Conservation (phyloP, 139 green algal genomes). For the Pycnococcus provasolii region DNA sequence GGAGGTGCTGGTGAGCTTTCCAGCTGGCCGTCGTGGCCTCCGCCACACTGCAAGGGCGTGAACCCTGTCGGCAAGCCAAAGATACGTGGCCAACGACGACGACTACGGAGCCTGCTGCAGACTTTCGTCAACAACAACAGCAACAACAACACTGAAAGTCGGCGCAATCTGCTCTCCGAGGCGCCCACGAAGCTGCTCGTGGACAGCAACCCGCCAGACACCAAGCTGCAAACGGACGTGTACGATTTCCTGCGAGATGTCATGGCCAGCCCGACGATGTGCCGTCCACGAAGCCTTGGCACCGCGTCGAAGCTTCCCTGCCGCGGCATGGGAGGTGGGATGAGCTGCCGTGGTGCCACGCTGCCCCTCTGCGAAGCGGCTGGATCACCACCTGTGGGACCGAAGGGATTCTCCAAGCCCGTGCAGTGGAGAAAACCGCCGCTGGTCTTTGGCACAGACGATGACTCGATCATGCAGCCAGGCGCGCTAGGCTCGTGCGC, state of each 20-base stretch:
- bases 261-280: not conserved
- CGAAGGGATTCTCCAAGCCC: no score
- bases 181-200: slow-evolving; percentile 15
- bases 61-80: no score
- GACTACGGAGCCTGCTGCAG: no score
- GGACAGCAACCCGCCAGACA: not conserved
- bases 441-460: no score
- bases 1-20: no score
- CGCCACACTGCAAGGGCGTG: no score
- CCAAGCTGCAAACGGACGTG: slow-evolving; percentile 2
- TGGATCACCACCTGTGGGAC: no score
- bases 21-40: no score
- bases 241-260: slow-evolving; percentile 10
- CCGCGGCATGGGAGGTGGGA: not conserved
- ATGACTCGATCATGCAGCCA: no score
- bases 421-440: no score
- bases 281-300: not conserved
- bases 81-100: no score
- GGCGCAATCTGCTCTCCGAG: slow-evolving; percentile 3
- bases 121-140: no score
- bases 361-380: slow-evolving; percentile 1
- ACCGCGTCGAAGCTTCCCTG: not conserved
- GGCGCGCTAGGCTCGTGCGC: not conserved
- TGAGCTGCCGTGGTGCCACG: slow-evolving; percentile 1
- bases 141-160: not conserved